Evolutionary conservation across 1,284 basidiomycete genomes (phyloP), one percentile per base, ranked within the genome.

Genomic region (Ceratobasidium sp.): DNA sequence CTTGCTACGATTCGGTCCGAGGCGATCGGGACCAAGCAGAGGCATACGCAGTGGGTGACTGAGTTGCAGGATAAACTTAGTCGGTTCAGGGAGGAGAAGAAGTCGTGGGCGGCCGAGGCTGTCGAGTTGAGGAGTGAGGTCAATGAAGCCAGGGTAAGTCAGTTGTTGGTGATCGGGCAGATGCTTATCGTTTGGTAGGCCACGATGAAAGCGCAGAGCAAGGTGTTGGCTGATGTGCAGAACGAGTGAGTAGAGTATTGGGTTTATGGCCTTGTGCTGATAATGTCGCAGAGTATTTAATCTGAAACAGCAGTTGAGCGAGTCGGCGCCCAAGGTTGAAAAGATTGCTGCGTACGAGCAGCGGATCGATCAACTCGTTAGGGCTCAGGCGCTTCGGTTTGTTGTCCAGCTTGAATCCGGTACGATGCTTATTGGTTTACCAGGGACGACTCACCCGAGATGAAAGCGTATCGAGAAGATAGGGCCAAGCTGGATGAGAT

Each of bases 391-490:
- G 29, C 56, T 70, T 20, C 70, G 71, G 70, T 69, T 32, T 17
- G 49, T 62, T 5, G 5, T 27, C 32, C 1, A 50, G 38, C 47
- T n/a, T n/a, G n/a, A 38, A 25, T 15, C 25, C n/a, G 17, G 25
- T 42, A 32, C 35, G 53, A 31, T 25, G 25, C 6, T 35, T n/a
- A 62, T 13, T 7, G 40, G 17, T n/a, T n/a, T n/a, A n/a, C n/a
- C n/a, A 73, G 72, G 68, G 72, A 73, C 47, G 69, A 73, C 45
- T 73, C 72, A 12, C 67, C 72, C 13, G 72, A 73, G 49, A 72
- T 72, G 69, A 42, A 49, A 29, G 58, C 67, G 12, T 67, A 65
- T n/a, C 54, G 65, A 10, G 56, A 72, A 54, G 54, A 58, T 15
- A 69, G 72, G 34, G 62, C 43, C 42, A 65, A 64, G 20, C 42